Evolutionary conservation across 148 eudicot species (phyloP).

Genomic region (Drosera capensis): DNA sequence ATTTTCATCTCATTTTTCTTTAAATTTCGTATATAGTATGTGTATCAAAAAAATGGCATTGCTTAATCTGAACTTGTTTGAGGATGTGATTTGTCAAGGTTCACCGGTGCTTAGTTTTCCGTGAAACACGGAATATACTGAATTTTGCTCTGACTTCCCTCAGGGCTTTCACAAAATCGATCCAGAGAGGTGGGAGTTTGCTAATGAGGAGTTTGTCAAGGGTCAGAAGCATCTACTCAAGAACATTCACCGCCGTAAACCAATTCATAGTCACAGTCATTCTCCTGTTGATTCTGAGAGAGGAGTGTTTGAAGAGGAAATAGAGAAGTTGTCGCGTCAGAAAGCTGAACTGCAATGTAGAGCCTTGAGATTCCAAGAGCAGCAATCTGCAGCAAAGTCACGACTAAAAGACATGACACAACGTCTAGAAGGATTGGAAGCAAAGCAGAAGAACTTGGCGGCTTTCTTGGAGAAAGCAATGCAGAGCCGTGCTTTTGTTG

Average conservation of each 20-base stretch:
- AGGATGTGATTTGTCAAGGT: no score
- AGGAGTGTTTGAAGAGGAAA: conserved; percentile 70
- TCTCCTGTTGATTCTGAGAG: conserved; percentile 76
- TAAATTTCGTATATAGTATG: no score
- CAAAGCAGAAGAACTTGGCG: conserved; percentile 53
- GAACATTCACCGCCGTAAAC: conserved; percentile 13
- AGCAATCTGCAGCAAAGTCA: conserved; percentile 37
- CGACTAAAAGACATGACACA: conserved; percentile 44
- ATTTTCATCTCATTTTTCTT: no score
- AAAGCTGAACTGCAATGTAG: conserved; percentile 43
- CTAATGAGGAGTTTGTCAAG: conserved; percentile 7
- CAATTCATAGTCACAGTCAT: conserved; percentile 85
- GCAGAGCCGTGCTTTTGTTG: conserved; percentile 44
- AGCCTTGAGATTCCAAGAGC: conserved; percentile 24
- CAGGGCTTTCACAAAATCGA: conserved; percentile 7
- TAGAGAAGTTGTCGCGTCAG: conserved; percentile 66
- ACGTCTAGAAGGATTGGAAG: conserved; percentile 39
- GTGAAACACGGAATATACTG: background rate
- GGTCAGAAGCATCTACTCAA: background rate
- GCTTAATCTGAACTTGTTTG: background rate
- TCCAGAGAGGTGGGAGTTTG: conserved; percentile 9
- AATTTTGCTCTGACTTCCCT: background rate
- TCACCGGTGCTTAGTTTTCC: background rate
- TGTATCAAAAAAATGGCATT: background rate
- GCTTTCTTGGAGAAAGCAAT: conserved; percentile 34